Evolutionary conservation across 169 alveolate species (phyloP).

Genomic region (Babesia bovis): DNA sequence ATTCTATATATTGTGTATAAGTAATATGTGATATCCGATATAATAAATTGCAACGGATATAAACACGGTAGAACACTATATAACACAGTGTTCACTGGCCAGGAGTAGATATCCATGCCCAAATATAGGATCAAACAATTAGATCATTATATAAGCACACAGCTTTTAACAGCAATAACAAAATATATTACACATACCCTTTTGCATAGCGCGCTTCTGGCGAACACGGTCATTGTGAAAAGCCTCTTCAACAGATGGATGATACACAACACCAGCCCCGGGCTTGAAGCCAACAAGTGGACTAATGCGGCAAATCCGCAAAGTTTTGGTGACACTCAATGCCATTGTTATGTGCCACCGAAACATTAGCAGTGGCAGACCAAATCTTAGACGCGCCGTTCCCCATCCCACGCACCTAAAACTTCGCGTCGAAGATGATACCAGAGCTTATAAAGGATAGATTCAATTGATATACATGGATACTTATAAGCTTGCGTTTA

Average conservation of each 20-base stretch:
- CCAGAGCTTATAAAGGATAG: too few relatives aligned
- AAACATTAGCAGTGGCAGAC: neutral
- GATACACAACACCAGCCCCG: slow-evolving; percentile 76
- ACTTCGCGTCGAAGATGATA: too few relatives aligned
- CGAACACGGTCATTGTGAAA: slow-evolving; percentile 43
- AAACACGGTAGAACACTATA: neutral
- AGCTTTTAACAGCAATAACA: too few relatives aligned
- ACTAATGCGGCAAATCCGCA: slow-evolving; percentile 69
- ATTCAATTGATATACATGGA: too few relatives aligned
- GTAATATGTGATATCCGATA: neutral
- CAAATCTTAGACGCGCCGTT: neutral
- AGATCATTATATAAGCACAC: too few relatives aligned
- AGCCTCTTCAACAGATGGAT: slow-evolving; percentile 66
- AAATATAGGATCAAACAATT: too few relatives aligned
- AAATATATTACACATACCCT: slow-evolving; percentile 19
- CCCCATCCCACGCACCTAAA: slow-evolving; percentile 18
- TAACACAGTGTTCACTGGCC: neutral
- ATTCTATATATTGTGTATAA: too few relatives aligned
- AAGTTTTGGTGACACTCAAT: slow-evolving; percentile 57
- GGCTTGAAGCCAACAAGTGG: slow-evolving; percentile 79
- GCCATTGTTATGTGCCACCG: slow-evolving; percentile 56
- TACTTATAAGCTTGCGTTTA: too few relatives aligned
- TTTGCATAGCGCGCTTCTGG: slow-evolving; percentile 34
- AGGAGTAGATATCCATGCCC: too few relatives aligned
- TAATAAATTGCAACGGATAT: slow-evolving; percentile 3